phyloP scores from a whole-genome alignment of 371 early-diverging fungal species.

The Haplosporangium sp. region DNA sequence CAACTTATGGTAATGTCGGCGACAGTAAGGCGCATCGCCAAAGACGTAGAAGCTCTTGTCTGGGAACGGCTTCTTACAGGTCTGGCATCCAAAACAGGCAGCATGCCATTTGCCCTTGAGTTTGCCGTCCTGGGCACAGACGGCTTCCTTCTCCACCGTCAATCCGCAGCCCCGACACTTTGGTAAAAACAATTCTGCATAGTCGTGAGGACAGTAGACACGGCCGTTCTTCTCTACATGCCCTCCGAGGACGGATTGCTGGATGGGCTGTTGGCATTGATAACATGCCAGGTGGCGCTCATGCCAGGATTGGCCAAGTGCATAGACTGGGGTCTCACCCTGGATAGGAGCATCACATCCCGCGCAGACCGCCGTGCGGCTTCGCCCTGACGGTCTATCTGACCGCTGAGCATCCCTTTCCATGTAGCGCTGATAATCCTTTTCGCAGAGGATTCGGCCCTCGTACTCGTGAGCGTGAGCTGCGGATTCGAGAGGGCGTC shows the following conservation, averaged over 20 bases:
- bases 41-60: slow-evolving; percentile 90
- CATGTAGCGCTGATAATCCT: slow-evolving; percentile 64
- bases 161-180: slow-evolving; percentile 78
- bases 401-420: slow-evolving; percentile 28
- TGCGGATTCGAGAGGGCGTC: slow-evolving; percentile 65
- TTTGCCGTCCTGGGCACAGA: slow-evolving; percentile 81
- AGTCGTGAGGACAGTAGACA: slow-evolving; percentile 82
- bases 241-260: slow-evolving; percentile 30
- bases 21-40: slow-evolving; percentile 83
- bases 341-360: slow-evolving; percentile 33
- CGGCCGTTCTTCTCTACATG: slow-evolving; percentile 76
- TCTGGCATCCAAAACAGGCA: slow-evolving; percentile 79
- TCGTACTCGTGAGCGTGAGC: slow-evolving; percentile 73
- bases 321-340: slow-evolving; percentile 64
- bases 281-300: slow-evolving; percentile 75
- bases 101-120: slow-evolving; percentile 85
- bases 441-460: slow-evolving; percentile 77
- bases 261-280: slow-evolving; percentile 71
- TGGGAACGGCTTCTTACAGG: slow-evolving; percentile 80
- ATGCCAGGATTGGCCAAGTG: slow-evolving; percentile 73
- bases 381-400: slow-evolving; percentile 28
- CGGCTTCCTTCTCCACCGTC: slow-evolving; percentile 77
- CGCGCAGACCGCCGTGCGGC: slow-evolving; percentile 14
- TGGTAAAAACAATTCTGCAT: slow-evolving; percentile 68
- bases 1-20: slow-evolving; percentile 83